Conservation (phyloP, 2,329 filamentous ascomycete genomes). For the Hirsutella rhossiliensis region DNA sequence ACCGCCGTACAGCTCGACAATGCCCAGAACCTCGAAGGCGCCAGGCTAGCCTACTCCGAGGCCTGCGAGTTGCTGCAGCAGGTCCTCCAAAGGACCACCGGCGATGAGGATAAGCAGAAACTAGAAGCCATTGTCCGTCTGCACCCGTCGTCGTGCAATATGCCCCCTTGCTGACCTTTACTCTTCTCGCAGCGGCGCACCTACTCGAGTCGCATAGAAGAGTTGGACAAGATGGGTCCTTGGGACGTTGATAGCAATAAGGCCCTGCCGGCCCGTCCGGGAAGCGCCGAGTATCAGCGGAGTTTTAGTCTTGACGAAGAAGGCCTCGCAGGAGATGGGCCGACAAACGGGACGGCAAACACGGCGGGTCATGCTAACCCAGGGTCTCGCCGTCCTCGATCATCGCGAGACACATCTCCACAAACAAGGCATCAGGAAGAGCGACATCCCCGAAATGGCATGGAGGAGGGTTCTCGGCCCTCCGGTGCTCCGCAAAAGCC, state of each 20-base stretch:
- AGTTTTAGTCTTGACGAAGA: neutral
- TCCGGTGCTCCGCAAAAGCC: conserved; percentile 13
- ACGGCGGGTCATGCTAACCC: neutral
- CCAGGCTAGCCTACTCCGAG: conserved; percentile 80
- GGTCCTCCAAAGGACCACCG: conserved; percentile 74
- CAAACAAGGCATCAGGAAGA: conserved; percentile 9
- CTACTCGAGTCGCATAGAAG: conserved; percentile 80
- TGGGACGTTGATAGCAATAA: conserved; percentile 48
- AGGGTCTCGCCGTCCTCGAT: neutral
- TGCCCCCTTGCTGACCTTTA: neutral
- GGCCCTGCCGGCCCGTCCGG: conserved; percentile 59
- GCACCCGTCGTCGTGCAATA: neutral
- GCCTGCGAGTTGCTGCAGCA: conserved; percentile 80
- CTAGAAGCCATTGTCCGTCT: conserved; percentile 79
- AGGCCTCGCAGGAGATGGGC: neutral
- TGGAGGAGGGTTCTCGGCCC: conserved; percentile 12
- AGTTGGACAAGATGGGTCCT: conserved; percentile 63
- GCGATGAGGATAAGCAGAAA: conserved; percentile 79
- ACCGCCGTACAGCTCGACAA: conserved; percentile 93
- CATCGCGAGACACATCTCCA: conserved; percentile 9
- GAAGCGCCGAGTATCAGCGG: conserved; percentile 31
- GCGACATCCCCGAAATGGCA: conserved; percentile 10
- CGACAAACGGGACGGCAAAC: neutral
- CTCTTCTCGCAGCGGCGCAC: conserved; percentile 58
- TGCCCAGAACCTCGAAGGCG: conserved; percentile 86